These are phyloP conservation scores for Fusarium camptoceras DNA, from an alignment of 2,329 filamentous ascomycete genomes.

Conservation along the genomic window DNA sequence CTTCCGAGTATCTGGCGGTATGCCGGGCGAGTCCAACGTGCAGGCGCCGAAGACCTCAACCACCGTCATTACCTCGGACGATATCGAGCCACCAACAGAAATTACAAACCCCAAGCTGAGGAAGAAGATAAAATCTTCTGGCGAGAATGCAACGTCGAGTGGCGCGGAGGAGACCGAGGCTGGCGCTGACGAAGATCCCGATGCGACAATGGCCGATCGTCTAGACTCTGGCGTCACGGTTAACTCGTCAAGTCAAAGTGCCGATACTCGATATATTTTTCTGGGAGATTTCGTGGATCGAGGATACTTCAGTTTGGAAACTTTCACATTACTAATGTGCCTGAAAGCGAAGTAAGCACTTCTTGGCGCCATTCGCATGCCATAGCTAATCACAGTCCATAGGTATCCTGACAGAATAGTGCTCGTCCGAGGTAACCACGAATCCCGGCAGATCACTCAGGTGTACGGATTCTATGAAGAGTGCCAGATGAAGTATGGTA, in stretches of 20 bases:
- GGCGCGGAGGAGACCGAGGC: slow-evolving; percentile 64
- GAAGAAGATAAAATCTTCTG: slow-evolving; percentile 77
- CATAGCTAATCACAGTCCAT: slow-evolving; percentile 38
- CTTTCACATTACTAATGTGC: slow-evolving; percentile 96
- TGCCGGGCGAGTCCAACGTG: slow-evolving; percentile 84
- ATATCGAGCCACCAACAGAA: slow-evolving; percentile 89
- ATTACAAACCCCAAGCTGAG: slow-evolving; percentile 89
- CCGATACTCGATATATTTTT: slow-evolving; percentile 69
- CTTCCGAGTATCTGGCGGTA: slow-evolving; percentile 94
- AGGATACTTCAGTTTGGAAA: slow-evolving; percentile 97
- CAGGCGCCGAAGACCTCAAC: slow-evolving; percentile 76
- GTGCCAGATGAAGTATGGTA: slow-evolving; percentile 97
- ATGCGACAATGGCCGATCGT: slow-evolving; percentile 47
- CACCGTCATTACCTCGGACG: slow-evolving; percentile 85
- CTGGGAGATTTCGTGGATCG: slow-evolving; percentile 95
- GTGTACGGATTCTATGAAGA: slow-evolving; percentile 99
- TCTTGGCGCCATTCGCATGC: neutral
- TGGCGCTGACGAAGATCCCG: slow-evolving; percentile 50
- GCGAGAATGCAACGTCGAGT: slow-evolving; percentile 57
- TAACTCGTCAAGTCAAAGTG: slow-evolving; percentile 58
- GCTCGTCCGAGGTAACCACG: slow-evolving; percentile 96
- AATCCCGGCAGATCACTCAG: slow-evolving; percentile 96
- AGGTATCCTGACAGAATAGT: slow-evolving; percentile 96
- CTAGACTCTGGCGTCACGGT: slow-evolving; percentile 52
- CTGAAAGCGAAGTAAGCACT: slow-evolving; percentile 76